Evolutionary conservation across 257 asterid species (phyloP), one percentile per base, ranked within the genome.

Genomic region (Echium plantagineum): DNA sequence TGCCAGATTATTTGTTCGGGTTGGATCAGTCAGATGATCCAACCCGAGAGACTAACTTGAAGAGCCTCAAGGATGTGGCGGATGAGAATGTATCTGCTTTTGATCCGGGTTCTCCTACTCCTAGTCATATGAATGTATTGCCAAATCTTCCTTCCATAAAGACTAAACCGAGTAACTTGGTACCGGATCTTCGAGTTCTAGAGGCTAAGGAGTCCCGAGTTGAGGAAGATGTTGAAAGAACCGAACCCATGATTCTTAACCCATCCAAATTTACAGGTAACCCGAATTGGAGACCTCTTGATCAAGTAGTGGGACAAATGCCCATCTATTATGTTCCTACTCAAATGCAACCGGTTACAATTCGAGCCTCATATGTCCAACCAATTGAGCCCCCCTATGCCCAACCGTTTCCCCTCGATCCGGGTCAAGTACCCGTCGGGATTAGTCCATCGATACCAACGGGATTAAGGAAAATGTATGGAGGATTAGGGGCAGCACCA

Each of bases 21-120:
- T 59, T 90, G 85, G 96, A 87, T n/a, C 79, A 72, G 66, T 69
- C 95, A 1, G 94, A 90, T 13, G 95, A 90, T 59, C 64, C 76
- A 4, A 21, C 71, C 52, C 75, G 94, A 12, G 70, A 72, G 60
- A 57, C 65, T 32, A 82, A 69, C 51, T 20, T 76, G 24, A 75
- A 63, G 42, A 70, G 56, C 51, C 79, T 66, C 32, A 78, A 60
- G 49, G 71, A 58, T 70, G 64, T 60, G 2, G 53, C 59, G 19
- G 69, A 75, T 67, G 96, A 84, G 55, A 79, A 60, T 64, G 59
- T 74, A 3, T 78, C 86, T 32, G 59, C 68, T 56, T 86, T 88
- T 21, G 94, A 86, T 62, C 94, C 97, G 42, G 87, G 93, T 17
- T 86, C 97, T n/a, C 97, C 95, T 9, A 83, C 75, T 32, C 93